These are phyloP conservation scores for Fusarium protoensiforme DNA, from an alignment of 2,329 filamentous ascomycete species.

Conservation along the genomic window DNA sequence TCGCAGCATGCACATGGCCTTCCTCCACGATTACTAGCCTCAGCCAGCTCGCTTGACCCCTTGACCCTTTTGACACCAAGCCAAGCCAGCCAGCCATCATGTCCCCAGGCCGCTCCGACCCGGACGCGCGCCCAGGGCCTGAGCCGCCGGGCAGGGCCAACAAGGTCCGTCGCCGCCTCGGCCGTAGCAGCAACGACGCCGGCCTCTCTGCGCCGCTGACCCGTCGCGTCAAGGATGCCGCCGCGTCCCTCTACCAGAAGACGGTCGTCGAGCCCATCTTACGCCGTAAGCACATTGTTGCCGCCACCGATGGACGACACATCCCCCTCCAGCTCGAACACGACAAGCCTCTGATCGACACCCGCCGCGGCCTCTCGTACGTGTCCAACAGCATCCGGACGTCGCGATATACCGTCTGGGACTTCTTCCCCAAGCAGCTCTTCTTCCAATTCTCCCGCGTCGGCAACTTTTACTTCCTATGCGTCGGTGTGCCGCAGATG, in stretches of 20 bases:
- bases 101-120: constrained; percentile 28
- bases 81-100: constrained; percentile 24
- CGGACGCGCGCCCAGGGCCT: constrained; percentile 20
- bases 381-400: constrained; percentile 77
- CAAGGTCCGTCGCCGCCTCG: constrained; percentile 16
- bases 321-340: constrained; percentile 56
- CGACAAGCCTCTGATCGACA: constrained; percentile 57
- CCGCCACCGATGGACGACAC: constrained; percentile 75
- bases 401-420: constrained; percentile 84
- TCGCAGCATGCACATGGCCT: constrained; percentile 2
- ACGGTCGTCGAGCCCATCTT: constrained; percentile 62
- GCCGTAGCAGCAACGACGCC: constrained; percentile 23
- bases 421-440: constrained; percentile 87
- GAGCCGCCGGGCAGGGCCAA: constrained; percentile 10
- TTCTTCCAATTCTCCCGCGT: constrained; percentile 88
- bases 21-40: constrained; percentile 20
- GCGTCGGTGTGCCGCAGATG: constrained; percentile 85
- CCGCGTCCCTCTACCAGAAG: constrained; percentile 48
- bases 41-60: constrained; percentile 32
- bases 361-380: constrained; percentile 61
- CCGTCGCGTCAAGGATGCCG: constrained; percentile 36
- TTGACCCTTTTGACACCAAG: background rate
- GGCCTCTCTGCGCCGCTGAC: constrained; percentile 18
- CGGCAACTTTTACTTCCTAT: constrained; percentile 89
- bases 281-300: constrained; percentile 74